Percentiles rank a stretch among this genome's conserved stretches.
Conservation (phyloP, 768 basidiomycete genomes). For the Boletus tomentosulus region DNA sequence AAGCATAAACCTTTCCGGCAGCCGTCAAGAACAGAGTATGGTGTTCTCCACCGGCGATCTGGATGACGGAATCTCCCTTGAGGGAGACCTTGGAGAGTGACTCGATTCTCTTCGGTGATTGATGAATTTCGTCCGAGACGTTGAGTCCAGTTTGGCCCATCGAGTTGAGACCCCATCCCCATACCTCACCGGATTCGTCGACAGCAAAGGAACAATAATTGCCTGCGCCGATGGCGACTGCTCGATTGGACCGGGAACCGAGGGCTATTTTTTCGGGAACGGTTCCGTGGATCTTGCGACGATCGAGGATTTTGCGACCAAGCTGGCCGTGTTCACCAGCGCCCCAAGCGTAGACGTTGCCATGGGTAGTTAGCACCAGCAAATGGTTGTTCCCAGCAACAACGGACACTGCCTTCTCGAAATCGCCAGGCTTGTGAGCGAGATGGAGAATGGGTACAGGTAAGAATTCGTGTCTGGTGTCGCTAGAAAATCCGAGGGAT, state of each 20-base stretch:
- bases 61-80: conserved; percentile 55
- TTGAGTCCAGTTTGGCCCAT: conserved; percentile 78
- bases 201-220: conserved; percentile 89
- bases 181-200: conserved; percentile 76
- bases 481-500: conserved; percentile 76
- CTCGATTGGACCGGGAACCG: conserved; percentile 59
- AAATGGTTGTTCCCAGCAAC: conserved; percentile 87
- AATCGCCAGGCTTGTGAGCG: conserved; percentile 55
- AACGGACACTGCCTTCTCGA: conserved; percentile 69
- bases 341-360: conserved; percentile 86
- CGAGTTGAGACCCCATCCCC: conserved; percentile 95
- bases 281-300: conserved; percentile 86
- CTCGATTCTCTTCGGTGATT: conserved; percentile 60
- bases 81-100: conserved; percentile 60
- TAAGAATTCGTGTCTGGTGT: conserved; percentile 59
- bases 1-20: conserved; percentile 79
- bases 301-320: conserved; percentile 84
- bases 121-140: conserved; percentile 48
- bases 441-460: conserved; percentile 60
- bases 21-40: conserved; percentile 88
- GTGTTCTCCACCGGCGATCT: conserved; percentile 82
- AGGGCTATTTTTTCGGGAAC: conserved; percentile 82
- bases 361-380: conserved; percentile 82
- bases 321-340: conserved; percentile 89
- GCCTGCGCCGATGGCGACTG: conserved; percentile 74